A percentile compares a stretch with the other conserved stretches of the same genome.
Conservation (phyloP, 495 filamentous ascomycete genomes). For the Penicillium egyptiacum region DNA sequence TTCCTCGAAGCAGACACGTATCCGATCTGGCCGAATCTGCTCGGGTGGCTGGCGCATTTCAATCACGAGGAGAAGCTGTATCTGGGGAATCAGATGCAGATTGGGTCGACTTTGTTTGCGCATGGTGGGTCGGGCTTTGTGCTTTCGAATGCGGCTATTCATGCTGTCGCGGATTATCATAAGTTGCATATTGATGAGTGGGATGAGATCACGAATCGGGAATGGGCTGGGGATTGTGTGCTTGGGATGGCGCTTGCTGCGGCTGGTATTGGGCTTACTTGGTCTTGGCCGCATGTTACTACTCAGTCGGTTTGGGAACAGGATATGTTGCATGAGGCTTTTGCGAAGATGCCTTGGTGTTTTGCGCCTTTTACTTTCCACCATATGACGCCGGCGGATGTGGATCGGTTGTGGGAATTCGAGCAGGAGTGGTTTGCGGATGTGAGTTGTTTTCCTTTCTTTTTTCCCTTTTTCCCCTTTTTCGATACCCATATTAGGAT, state of each 20-base stretch:
- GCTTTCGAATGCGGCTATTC: conserved; percentile 41
- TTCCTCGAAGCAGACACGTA: conserved; percentile 72
- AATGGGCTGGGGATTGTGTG: conserved; percentile 48
- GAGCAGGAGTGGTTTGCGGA: conserved; percentile 43
- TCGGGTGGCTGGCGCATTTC: conserved; percentile 54
- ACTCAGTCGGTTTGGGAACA: conserved; percentile 37
- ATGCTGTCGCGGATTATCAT: conserved; percentile 25
- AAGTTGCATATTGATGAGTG: conserved; percentile 21
- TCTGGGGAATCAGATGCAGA: conserved; percentile 55
- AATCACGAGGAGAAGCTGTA: conserved; percentile 51
- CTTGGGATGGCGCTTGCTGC: conserved; percentile 45
- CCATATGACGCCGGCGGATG: conserved; percentile 45
- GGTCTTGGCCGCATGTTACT: conserved; percentile 42
- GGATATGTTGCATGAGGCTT: conserved; percentile 39
- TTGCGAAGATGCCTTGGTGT: conserved; percentile 47
- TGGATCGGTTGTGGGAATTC: conserved; percentile 39
- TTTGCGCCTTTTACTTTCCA: conserved; percentile 49
- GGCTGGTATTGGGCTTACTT: conserved; percentile 32
- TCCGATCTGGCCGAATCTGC: conserved; percentile 60
- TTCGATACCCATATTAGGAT: background rate
- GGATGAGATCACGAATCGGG: conserved; percentile 28
- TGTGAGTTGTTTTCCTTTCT: background rate
- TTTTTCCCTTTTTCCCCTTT: background rate
- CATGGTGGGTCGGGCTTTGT: conserved; percentile 68
- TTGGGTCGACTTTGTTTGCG: conserved; percentile 50